Evolutionary conservation across 257 asterid species (phyloP).

Genomic region (Thymus mandschuricus): DNA sequence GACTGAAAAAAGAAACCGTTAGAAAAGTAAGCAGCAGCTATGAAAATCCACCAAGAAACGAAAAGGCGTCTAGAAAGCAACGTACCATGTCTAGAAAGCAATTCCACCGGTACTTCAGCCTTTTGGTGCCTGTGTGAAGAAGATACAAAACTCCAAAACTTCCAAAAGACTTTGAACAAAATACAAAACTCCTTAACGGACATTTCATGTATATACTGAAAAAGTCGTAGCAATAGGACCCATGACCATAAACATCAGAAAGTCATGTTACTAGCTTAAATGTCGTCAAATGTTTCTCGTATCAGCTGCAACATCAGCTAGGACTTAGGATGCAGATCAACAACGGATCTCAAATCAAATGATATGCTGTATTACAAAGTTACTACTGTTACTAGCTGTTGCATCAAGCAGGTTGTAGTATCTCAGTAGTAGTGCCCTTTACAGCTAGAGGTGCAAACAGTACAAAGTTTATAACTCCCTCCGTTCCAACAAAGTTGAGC

Average conservation of each 20-base stretch:
- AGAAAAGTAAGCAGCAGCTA: slow-evolving; percentile 2
- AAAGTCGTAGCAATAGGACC: slow-evolving; percentile 6
- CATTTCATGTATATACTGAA: slow-evolving; percentile 1
- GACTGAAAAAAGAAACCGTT: not conserved
- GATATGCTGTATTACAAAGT: not conserved
- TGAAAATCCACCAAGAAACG: not conserved
- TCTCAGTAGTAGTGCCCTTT: not conserved
- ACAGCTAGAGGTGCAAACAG: not conserved
- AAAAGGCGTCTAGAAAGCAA: not conserved
- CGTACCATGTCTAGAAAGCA: not conserved
- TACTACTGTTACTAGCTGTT: not conserved
- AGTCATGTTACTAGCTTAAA: not conserved
- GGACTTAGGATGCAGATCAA: not conserved
- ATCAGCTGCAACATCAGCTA: not conserved
- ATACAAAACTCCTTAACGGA: not conserved
- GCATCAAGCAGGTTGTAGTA: not conserved
- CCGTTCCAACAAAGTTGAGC: too few relatives aligned
- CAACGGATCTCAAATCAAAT: not conserved
- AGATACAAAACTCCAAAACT: not conserved
- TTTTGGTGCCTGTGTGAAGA: slow-evolving; percentile 4
- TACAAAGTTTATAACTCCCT: too few relatives aligned
- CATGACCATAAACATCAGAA: not conserved
- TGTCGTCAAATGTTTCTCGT: not conserved
- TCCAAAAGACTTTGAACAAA: slow-evolving; percentile 14
- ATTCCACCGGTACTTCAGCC: not conserved